Conservation (phyloP, 2,329 filamentous ascomycete species). For the Fusarium napiforme region DNA sequence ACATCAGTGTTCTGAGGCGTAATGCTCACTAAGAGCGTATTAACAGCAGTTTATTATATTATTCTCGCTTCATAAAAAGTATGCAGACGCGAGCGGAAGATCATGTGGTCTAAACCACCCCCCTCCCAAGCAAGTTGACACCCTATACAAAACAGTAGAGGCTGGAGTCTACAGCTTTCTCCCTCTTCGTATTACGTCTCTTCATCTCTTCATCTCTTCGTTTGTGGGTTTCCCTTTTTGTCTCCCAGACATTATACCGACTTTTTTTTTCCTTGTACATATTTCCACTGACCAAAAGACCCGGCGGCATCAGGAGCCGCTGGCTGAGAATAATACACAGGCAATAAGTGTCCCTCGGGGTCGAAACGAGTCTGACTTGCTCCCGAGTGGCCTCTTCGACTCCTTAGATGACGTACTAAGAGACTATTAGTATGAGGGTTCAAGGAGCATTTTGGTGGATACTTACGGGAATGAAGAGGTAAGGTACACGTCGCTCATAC, state of each 20-base stretch:
- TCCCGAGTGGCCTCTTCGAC: neutral
- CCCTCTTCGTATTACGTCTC: slow-evolving; percentile 18
- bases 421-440: slow-evolving; percentile 22
- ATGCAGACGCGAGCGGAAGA: slow-evolving; percentile 3
- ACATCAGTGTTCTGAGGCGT: neutral
- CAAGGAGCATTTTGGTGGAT: neutral
- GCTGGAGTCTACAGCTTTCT: neutral
- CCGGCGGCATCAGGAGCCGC: neutral
- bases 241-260: neutral
- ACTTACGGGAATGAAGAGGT: slow-evolving; percentile 80
- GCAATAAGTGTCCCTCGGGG: neutral
- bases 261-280: neutral
- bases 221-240: slow-evolving; percentile 4
- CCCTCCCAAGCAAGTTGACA: neutral
- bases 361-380: neutral
- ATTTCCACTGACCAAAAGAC: neutral
- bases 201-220: slow-evolving; percentile 30
- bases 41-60: neutral
- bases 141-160: neutral
- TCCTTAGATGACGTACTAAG: slow-evolving; percentile 56
- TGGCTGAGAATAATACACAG: slow-evolving; percentile 7
- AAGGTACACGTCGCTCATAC: slow-evolving; percentile 82
- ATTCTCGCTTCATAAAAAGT: neutral
- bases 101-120: slow-evolving; percentile 15
- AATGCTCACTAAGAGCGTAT: neutral